A percentile compares a stretch with the other conserved stretches of the same genome.
These are phyloP conservation scores for Luzula sylvatica DNA, from an alignment of 176 grass and related monocot genomes.

Conservation along the genomic window DNA sequence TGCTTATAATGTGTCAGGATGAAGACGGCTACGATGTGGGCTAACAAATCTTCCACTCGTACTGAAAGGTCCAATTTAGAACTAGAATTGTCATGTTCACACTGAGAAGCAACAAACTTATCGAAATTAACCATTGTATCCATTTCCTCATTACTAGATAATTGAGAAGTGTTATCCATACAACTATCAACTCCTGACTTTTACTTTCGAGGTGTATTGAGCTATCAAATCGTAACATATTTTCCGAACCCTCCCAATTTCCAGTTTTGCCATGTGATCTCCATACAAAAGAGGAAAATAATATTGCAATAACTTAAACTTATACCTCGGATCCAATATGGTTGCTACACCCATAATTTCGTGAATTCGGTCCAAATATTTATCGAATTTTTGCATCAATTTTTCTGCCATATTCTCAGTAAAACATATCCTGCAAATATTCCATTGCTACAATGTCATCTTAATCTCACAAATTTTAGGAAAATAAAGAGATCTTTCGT, in stretches of 20 bases:
- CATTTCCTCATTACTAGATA: background rate
- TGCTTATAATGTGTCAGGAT: too few species aligned
- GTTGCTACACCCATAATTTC: background rate
- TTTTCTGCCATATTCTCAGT: background rate
- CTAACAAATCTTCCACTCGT: too few species aligned
- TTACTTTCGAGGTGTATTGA: background rate
- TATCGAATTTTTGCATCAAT: slow-evolving; percentile 8
- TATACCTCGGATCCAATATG: slow-evolving; percentile 7
- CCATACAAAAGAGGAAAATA: slow-evolving; percentile 4
- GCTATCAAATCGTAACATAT: background rate
- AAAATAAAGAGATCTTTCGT: slow-evolving; percentile 11
- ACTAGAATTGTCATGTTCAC: background rate
- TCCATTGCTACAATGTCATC: slow-evolving; percentile 6
- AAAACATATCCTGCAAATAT: background rate
- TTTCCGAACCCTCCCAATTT: background rate
- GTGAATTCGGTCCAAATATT: background rate
- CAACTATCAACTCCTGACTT: background rate
- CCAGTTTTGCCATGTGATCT: background rate
- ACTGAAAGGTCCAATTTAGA: slow-evolving; percentile 16
- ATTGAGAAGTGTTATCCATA: background rate
- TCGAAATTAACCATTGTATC: background rate
- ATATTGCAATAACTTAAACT: background rate
- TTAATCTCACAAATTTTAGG: slow-evolving; percentile 12
- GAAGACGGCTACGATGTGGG: too few species aligned
- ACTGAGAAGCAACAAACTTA: background rate